Conservation (phyloP, 352 stramenopile species). For the Phytophthora sojae region DNA sequence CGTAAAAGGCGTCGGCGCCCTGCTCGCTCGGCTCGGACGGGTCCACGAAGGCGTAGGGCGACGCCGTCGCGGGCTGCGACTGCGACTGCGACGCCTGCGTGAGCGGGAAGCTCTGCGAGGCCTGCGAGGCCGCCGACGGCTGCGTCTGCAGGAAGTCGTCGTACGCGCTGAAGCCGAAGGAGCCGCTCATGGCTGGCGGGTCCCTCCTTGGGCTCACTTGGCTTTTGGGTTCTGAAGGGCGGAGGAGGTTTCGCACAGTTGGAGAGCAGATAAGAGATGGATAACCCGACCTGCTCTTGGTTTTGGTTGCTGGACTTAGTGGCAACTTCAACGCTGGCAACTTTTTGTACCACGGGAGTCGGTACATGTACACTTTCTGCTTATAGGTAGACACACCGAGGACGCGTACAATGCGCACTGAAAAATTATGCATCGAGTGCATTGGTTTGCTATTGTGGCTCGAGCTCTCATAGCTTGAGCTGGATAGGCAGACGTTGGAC, state of each 20-base stretch:
- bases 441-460: no score
- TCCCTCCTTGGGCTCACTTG: not conserved
- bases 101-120: constrained; percentile 48
- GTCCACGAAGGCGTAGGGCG: constrained; percentile 78
- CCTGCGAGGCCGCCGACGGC: constrained; percentile 28
- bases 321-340: constrained; percentile 19
- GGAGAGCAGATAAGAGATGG: not conserved
- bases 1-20: constrained; percentile 56
- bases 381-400: no score
- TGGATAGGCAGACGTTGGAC: no score
- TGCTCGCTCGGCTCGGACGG: constrained; percentile 31
- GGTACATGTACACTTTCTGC: not conserved
- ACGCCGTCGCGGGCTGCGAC: constrained; percentile 29
- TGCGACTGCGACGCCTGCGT: constrained; percentile 54
- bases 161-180: constrained; percentile 59
- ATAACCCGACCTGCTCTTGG: not conserved
- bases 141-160: constrained; percentile 71
- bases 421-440: no score
- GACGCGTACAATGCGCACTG: no score
- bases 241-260: not conserved
- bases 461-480: no score
- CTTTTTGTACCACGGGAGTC: not conserved
- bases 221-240: constrained; percentile 16
- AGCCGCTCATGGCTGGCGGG: constrained; percentile 38
- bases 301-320: not conserved